phyloP scores from a whole-genome alignment of 2,329 filamentous ascomycete species.

The Chrysoporthe cubensis region DNA sequence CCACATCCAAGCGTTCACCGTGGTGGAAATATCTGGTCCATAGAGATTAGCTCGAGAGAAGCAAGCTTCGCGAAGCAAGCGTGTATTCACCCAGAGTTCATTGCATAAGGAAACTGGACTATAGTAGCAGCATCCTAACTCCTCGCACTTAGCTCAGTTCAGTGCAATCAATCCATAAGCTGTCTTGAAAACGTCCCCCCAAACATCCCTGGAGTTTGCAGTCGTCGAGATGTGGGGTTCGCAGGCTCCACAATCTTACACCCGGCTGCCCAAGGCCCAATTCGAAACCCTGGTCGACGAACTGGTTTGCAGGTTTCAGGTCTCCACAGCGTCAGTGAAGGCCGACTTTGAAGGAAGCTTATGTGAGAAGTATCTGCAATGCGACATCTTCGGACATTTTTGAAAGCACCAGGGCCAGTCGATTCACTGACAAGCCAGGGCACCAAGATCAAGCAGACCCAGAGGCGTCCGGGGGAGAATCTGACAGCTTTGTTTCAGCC shows the following conservation, averaged over 20 bases:
- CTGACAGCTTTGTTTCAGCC: background rate
- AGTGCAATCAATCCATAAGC: background rate
- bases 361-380: slow-evolving; percentile 6
- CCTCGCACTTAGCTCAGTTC: background rate
- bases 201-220: background rate
- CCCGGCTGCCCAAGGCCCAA: background rate
- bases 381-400: background rate
- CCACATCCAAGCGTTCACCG: background rate
- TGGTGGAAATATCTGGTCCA: too few relatives aligned
- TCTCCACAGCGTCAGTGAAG: background rate
- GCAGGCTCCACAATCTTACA: background rate
- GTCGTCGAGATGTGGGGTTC: background rate
- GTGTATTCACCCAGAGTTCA: too few relatives aligned
- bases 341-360: slow-evolving; percentile 1
- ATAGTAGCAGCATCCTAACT: too few relatives aligned
- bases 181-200: too few relatives aligned
- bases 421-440: background rate
- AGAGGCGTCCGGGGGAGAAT: background rate
- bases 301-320: slow-evolving; percentile 4
- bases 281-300: background rate
- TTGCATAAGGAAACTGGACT: too few relatives aligned
- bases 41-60: too few relatives aligned
- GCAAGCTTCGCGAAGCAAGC: too few relatives aligned
- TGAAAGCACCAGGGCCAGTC: background rate
- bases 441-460: background rate